These are phyloP conservation scores for Colletotrichum melonis DNA, from an alignment of 2,329 filamentous ascomycete genomes.

Conservation along the genomic window DNA sequence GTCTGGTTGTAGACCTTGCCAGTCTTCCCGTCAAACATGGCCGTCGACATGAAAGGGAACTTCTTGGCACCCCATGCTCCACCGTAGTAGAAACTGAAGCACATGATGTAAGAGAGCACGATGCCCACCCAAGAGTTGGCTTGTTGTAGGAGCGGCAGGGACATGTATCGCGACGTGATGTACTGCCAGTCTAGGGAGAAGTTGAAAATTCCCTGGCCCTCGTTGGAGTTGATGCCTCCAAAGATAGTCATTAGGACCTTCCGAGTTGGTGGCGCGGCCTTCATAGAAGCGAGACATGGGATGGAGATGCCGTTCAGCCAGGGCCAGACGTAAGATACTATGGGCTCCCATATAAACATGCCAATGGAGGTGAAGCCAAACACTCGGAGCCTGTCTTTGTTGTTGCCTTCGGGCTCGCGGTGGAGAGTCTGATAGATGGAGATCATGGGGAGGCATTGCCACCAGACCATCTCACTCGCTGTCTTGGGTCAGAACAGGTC, in stretches of 20 bases:
- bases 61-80: conserved; percentile 47
- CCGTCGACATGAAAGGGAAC: conserved; percentile 44
- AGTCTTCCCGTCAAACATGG: conserved; percentile 50
- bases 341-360: conserved; percentile 35
- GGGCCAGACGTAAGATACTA: conserved; percentile 31
- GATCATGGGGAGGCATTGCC: conserved; percentile 34
- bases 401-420: conserved; percentile 26
- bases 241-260: conserved; percentile 61
- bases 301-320: conserved; percentile 41
- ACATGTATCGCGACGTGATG: conserved; percentile 42
- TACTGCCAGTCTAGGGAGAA: conserved; percentile 58
- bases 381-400: conserved; percentile 18
- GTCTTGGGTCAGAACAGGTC: background rate
- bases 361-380: conserved; percentile 31
- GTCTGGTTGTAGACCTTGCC: conserved; percentile 54
- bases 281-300: conserved; percentile 54
- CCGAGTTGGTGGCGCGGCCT: conserved; percentile 17
- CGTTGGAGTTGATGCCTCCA: conserved; percentile 53
- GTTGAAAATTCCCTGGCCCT: conserved; percentile 52
- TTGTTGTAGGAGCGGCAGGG: conserved; percentile 31
- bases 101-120: conserved; percentile 50
- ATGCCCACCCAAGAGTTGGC: conserved; percentile 53
- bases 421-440: conserved; percentile 34
- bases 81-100: conserved; percentile 52
- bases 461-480: conserved; percentile 35